Base-by-base conservation (phyloP, 1,284 basidiomycete genomes). In the Cystobasidium pallidum region DNA sequence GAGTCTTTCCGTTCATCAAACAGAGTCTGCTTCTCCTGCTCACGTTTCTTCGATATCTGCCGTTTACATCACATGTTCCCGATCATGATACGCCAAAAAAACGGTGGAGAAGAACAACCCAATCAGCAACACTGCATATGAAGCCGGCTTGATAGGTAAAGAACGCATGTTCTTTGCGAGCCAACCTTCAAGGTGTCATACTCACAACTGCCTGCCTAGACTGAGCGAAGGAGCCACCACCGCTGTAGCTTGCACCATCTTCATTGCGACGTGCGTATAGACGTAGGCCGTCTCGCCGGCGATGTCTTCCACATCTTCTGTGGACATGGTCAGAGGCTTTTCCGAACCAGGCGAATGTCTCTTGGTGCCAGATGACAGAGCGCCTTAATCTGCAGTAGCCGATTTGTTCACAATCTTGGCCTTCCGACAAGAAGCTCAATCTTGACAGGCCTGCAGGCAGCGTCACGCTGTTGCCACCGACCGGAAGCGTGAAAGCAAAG, bases 171-270 rank as follows among this genome's bases (percentile, higher is more conserved):
- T n/a, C n/a, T n/a, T n/a, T n/a, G n/a, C n/a, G n/a, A n/a, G n/a
- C n/a, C n/a, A n/a, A n/a, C n/a, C n/a, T n/a, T n/a, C n/a, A n/a
- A n/a, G n/a, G 36, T 39, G 13, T 39, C 7, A 39, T 6, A 39
- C 67, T 45, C 36, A 71, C 68, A 71, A 30, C 30, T 52, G 45
- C 28, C 61, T 34, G 2, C 41, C 68, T 19, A 71, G 61, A 43
- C 59, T 49, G 10, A 59, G 43, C 34, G 68, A 11, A 26, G 68
- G 68, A 32, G 68, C 43, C n/a, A 71, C 51, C 30, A 71, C 45
- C 10, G 68, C 26, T 21, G 61, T 64, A 4, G 68, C 59, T 41
- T 71, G 68, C n/a, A 64, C 61, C 68, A 71, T 71, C 68, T 71
- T 71, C 59, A 63, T 19, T n/a, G 32, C 49, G 49, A 71, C 68